Evolutionary conservation across 192 early-diverging fungal genomes (phyloP), one percentile per base, ranked within the genome.

Genomic region (Backusella tarrabulga): DNA sequence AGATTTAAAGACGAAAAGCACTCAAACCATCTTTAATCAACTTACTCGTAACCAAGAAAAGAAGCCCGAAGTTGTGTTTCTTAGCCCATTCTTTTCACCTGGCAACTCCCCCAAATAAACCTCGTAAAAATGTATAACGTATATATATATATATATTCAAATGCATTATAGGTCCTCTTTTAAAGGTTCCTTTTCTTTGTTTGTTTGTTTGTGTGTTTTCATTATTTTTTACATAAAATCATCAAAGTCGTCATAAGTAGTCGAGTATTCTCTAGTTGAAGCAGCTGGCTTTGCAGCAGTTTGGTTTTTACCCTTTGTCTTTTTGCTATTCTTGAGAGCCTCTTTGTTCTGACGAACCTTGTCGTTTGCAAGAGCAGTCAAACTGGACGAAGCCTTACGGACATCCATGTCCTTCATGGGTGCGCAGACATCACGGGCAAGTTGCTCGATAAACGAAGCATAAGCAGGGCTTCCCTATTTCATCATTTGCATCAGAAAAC

Each of bases 291-390:
- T 54, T 56, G 80, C 80, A 46, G 36, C 32, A 34, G 75, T 38
- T 14, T 68, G 74, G 19, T 26, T 7, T 67, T 81, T 81, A 29
- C 71, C 75, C 68, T 73, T 85, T 67, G 83, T 77, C 83, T 90
- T 91, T 87, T 94, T 93, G 85, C 91, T 94, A 63, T 82, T 77
- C 87, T 94, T 94, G 42, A 75, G 14, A 11, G 83, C 87, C 29
- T 94, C 93, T 56, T 86, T 84, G 1, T 83, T 77, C 21, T 86
- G 87, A 71, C 85, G 87, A 79, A 89, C 86, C 85, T 94, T 92
- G 83, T 94, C 93, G 78, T 92, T 92, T 56, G 91, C 93, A 68
- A 94, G 80, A 7, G 88, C 86, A 4, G 89, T 89, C 80, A 94
- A 75, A 14, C 88, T 86, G 77, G 87, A 90, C 17, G 91, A 71